phyloP scores from a whole-genome alignment of 2,329 filamentous ascomycete genomes.

The Rosellinia necatrix region DNA sequence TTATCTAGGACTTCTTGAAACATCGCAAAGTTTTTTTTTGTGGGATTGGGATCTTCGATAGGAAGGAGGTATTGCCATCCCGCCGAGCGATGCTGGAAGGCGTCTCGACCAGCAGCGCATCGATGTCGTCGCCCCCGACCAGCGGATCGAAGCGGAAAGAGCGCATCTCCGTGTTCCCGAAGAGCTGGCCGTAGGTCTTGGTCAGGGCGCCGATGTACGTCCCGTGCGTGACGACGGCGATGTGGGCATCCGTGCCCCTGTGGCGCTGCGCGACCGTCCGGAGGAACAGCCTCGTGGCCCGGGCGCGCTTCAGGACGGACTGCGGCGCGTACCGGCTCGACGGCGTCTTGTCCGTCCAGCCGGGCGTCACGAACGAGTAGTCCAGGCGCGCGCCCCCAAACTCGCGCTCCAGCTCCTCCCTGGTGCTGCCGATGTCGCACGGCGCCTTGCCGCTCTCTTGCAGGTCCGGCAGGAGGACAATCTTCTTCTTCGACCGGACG shows the following conservation, averaged over 20 bases:
- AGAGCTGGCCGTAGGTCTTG: not conserved
- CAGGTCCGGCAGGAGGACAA: constrained; percentile 1
- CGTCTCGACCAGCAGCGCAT: not conserved
- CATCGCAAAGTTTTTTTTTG: too few relatives aligned
- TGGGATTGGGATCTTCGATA: too few relatives aligned
- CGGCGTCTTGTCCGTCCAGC: not conserved
- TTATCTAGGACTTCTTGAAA: too few relatives aligned
- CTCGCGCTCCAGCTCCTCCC: not conserved
- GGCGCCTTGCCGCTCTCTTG: not conserved
- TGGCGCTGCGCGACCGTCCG: not conserved
- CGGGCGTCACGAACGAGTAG: not conserved
- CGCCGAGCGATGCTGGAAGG: not conserved
- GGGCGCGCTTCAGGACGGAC: not conserved
- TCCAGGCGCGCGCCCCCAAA: not conserved
- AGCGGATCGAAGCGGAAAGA: not conserved
- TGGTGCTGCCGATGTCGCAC: not conserved
- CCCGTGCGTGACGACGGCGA: constrained; percentile 5
- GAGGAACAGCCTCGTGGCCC: not conserved
- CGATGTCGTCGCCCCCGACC: not conserved
- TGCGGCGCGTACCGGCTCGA: not conserved
- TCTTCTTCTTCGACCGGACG: not conserved
- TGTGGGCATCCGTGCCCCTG: not conserved
- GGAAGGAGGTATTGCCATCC: too few relatives aligned
- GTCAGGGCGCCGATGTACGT: not conserved
- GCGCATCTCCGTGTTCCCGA: constrained; percentile 3